Evolutionary conservation across 2,329 filamentous ascomycete species (phyloP), one percentile per base, ranked within the genome.

Genomic region (Cladophialophora bantiana): DNA sequence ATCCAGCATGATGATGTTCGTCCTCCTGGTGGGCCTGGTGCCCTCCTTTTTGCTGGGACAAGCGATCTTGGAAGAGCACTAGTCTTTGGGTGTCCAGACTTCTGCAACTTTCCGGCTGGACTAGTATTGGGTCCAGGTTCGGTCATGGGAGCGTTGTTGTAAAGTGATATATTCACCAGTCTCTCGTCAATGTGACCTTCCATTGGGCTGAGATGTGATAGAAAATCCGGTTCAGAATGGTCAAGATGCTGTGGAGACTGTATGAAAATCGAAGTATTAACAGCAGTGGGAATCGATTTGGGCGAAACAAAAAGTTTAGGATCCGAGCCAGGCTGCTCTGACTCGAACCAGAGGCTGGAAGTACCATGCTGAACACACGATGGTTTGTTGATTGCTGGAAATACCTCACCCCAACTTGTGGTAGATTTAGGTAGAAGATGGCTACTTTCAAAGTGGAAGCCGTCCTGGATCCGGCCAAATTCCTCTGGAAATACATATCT

Each of bases 141-240:
- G 42, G 56, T 64, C 13, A 18, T 20, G 7, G 64, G 18, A 10
- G 66, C 65, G 42, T 71, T 71, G 54, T 64, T 70, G 48, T 71
- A 59, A 40, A 65, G 52, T 18, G 70, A 71, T 35, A 68, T 57
- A 7, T 52, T 40, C 5, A 35, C 31, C 12, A 71, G 57, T 48
- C 42, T 45, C n/a, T 71, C 68, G n/a, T 70, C 66, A n/a, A 70
- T 32, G 36, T 54, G 53, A n/a, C 68, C 70, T 35, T 60, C 64
- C 70, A 69, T 71, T 32, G 70, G 68, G 34, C 70, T 68, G n/a
- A 67, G 59, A 15, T 63, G 59, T 13, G 68, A 68, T 9, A 68
- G 18, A 38, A 70, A 71, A 48, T 70, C 68, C 18, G 70, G 70
- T 36, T 71, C 66, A 10, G 64, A 56, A n/a, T 18, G 59, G 12